A percentile compares a stretch with the other conserved stretches of the same genome.
Evolutionary conservation across 192 early-diverging fungal genomes (phyloP).

Genomic region (Mortierella hygrophila): DNA sequence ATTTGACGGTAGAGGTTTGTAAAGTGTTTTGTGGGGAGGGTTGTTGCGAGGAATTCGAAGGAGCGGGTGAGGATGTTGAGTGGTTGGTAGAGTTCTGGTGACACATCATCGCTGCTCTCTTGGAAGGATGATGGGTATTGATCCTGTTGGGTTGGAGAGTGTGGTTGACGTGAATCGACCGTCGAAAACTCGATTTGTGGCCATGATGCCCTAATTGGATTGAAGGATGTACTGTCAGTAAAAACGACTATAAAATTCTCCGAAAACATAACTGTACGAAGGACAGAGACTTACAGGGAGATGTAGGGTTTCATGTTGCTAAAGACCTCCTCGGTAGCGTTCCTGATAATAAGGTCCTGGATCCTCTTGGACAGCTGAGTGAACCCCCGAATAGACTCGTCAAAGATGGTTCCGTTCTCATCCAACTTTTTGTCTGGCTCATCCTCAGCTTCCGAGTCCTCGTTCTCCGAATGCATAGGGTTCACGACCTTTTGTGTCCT

Average conservation of each 20-base stretch:
- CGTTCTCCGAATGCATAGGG: constrained; percentile 32
- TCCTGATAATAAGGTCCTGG: constrained; percentile 58
- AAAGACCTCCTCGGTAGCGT: constrained; percentile 61
- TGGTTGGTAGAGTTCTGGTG: constrained; percentile 64
- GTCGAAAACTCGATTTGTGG: constrained; percentile 53
- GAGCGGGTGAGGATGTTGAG: constrained; percentile 57
- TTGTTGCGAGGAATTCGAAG: constrained; percentile 51
- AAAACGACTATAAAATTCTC: neutral
- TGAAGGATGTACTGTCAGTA: neutral
- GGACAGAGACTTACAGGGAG: constrained; percentile 52
- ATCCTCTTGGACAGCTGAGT: constrained; percentile 54
- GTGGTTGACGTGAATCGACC: constrained; percentile 9
- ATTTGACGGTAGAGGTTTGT: constrained; percentile 54
- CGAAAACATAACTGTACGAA: neutral
- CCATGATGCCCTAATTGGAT: constrained; percentile 57
- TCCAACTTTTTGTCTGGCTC: constrained; percentile 22
- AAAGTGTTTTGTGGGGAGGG: constrained; percentile 55
- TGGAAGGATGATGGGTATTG: neutral
- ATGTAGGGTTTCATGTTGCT: constrained; percentile 56
- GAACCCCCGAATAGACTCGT: constrained; percentile 56
- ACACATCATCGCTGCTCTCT: constrained; percentile 55
- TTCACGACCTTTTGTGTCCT: constrained; percentile 20
- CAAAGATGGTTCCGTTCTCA: constrained; percentile 59
- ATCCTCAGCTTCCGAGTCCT: constrained; percentile 34
- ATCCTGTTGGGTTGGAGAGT: constrained; percentile 3